These are phyloP conservation scores for Aeschynomene evenia DNA, from an alignment of 306 rosid species.

Conservation along the genomic window DNA sequence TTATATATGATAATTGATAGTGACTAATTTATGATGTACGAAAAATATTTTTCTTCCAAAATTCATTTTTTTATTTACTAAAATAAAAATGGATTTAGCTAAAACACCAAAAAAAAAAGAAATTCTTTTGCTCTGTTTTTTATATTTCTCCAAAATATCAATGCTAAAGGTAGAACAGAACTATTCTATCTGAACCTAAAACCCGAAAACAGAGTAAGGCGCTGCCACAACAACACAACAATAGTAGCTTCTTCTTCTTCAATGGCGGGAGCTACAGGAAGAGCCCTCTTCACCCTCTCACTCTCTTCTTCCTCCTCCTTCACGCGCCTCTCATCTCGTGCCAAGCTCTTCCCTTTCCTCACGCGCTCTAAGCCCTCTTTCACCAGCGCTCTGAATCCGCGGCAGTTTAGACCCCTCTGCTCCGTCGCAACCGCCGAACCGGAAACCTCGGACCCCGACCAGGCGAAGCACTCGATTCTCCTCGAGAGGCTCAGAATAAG, in stretches of 20 bases:
- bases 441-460: slow-evolving; percentile 19
- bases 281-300: slow-evolving; percentile 53
- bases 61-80: no score
- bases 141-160: neutral
- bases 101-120: no score
- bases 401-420: slow-evolving; percentile 59
- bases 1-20: no score
- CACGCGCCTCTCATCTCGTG: slow-evolving; percentile 42
- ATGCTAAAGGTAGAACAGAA: neutral
- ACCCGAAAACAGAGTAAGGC: neutral
- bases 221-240: neutral
- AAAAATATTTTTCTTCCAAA: no score
- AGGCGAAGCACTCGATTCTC: slow-evolving; percentile 60
- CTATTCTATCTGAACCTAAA: slow-evolving; percentile 18
- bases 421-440: slow-evolving; percentile 42
- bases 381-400: slow-evolving; percentile 17
- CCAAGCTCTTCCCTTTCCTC: slow-evolving; percentile 45
- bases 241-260: neutral
- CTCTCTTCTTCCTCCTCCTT: slow-evolving; percentile 25
- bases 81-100: no score
- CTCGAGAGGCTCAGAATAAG: slow-evolving; percentile 70
- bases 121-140: no score
- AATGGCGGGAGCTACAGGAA: slow-evolving; percentile 58
- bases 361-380: slow-evolving; percentile 27
- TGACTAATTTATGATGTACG: no score